A percentile compares a stretch with the other conserved stretches of the same genome.
phyloP scores from a whole-genome alignment of 306 rosid species.

The Glycine tomentella region DNA sequence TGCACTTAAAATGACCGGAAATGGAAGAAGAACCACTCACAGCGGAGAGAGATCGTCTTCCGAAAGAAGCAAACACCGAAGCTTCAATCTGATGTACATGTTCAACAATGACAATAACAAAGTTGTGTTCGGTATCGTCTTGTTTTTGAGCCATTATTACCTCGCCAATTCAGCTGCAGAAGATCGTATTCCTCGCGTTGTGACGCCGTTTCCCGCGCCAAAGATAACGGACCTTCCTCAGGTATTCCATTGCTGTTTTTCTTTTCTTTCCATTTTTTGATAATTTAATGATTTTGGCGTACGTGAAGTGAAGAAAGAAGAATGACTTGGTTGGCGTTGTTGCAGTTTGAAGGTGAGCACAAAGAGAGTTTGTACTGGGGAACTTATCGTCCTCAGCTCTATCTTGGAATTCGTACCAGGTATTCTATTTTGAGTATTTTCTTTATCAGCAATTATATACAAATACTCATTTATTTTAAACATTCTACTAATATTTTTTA shows the following conservation, averaged over 20 bases:
- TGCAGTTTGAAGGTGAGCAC: conserved; percentile 91
- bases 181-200: conserved; percentile 56
- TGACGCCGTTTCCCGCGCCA: conserved; percentile 87
- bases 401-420: conserved; percentile 95
- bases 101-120: conserved; percentile 57
- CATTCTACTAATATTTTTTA: no score
- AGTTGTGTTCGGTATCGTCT: conserved; percentile 53
- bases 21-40: conserved; percentile 46
- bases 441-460: no score
- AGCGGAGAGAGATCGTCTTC: conserved; percentile 58
- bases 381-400: conserved; percentile 94
- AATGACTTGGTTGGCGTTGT: conserved; percentile 15
- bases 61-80: conserved; percentile 11
- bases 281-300: neutral
- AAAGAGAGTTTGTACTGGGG: conserved; percentile 98
- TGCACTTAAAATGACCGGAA: conserved; percentile 58
- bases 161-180: conserved; percentile 45
- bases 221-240: conserved; percentile 89
- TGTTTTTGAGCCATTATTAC: conserved; percentile 51
- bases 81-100: conserved; percentile 54
- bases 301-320: no score
- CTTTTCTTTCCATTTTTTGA: neutral
- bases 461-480: no score
- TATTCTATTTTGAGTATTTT: conserved; percentile 5
- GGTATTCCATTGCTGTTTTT: conserved; percentile 48